These are phyloP conservation scores for Gynochthodes officinalis DNA, from an alignment of 257 asterid species.

Conservation along the genomic window DNA sequence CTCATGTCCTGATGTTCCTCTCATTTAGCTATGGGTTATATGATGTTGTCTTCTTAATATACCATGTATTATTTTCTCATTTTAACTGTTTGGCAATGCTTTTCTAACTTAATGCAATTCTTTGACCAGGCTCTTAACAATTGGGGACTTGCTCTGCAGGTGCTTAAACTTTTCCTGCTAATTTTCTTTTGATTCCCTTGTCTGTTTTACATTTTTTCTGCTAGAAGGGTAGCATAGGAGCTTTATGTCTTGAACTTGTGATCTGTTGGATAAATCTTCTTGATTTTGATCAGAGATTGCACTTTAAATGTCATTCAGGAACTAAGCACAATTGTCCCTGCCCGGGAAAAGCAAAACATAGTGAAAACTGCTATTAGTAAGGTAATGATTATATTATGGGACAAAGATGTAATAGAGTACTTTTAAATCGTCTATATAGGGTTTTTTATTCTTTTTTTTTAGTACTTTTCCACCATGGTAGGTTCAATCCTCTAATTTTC, in stretches of 20 bases:
- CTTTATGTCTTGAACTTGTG: conserved; percentile 12
- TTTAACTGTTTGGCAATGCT: conserved; percentile 8
- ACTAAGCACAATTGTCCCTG: conserved; percentile 97
- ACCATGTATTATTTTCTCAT: neutral
- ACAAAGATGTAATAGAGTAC: neutral
- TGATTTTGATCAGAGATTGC: conserved; percentile 3
- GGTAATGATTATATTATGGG: conserved; percentile 35
- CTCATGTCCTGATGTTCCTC: neutral
- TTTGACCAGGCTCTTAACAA: conserved; percentile 88
- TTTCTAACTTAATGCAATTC: conserved; percentile 30
- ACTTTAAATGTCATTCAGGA: conserved; percentile 56
- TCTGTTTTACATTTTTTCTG: conserved; percentile 12
- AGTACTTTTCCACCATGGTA: conserved; percentile 5
- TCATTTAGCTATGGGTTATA: neutral
- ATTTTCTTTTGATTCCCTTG: neutral
- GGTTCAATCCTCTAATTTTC: conserved; percentile 12
- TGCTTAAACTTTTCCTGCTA: conserved; percentile 26
- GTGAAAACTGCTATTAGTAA: conserved; percentile 93
- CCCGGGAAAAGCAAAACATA: conserved; percentile 90
- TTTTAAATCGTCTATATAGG: neutral
- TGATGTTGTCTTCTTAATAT: neutral
- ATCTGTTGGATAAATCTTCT: neutral
- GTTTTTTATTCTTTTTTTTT: neutral
- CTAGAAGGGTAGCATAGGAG: conserved; percentile 14
- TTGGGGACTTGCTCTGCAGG: conserved; percentile 99